Conservation (phyloP, 1,139 yeast species). For the Geotrichum restrictum region DNA sequence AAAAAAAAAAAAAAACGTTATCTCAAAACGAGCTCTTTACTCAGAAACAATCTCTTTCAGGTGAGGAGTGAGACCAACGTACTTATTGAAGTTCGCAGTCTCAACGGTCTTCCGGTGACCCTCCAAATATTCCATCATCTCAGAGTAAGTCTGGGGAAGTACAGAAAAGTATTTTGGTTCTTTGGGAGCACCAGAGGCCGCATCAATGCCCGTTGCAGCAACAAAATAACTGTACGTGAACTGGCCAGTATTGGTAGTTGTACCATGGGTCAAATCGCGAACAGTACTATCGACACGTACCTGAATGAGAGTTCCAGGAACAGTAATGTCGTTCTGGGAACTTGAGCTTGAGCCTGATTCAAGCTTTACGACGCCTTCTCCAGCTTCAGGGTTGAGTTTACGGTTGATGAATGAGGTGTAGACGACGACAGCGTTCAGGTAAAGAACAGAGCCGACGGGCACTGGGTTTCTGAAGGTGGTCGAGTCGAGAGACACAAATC, state of each 20-base stretch:
- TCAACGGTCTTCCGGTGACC: conserved; percentile 87
- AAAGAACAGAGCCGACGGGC: conserved; percentile 86
- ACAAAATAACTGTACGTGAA: conserved; percentile 87
- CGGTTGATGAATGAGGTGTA: conserved; percentile 51
- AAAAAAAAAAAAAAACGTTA: neutral
- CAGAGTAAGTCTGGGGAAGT: conserved; percentile 80
- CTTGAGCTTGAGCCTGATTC: neutral
- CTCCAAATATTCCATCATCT: conserved; percentile 86
- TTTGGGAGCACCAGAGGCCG: conserved; percentile 30
- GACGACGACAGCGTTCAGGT: conserved; percentile 74
- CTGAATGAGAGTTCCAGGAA: conserved; percentile 86
- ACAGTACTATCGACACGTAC: conserved; percentile 83
- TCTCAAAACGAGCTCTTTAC: no score
- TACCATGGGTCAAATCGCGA: conserved; percentile 58
- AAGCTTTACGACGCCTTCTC: conserved; percentile 1
- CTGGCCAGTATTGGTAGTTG: conserved; percentile 70
- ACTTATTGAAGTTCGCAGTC: conserved; percentile 54
- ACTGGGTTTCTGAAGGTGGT: conserved; percentile 91
- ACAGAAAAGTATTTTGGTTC: conserved; percentile 55
- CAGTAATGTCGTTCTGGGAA: conserved; percentile 32
- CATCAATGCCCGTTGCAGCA: conserved; percentile 32
- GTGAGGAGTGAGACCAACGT: conserved; percentile 12
- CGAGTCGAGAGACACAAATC: conserved; percentile 84
- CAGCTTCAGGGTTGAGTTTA: conserved; percentile 19
- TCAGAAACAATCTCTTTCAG: conserved; percentile 19